Base-by-base conservation (phyloP, 805 yeast genomes). In the Debaryomyces prosopidis region DNA sequence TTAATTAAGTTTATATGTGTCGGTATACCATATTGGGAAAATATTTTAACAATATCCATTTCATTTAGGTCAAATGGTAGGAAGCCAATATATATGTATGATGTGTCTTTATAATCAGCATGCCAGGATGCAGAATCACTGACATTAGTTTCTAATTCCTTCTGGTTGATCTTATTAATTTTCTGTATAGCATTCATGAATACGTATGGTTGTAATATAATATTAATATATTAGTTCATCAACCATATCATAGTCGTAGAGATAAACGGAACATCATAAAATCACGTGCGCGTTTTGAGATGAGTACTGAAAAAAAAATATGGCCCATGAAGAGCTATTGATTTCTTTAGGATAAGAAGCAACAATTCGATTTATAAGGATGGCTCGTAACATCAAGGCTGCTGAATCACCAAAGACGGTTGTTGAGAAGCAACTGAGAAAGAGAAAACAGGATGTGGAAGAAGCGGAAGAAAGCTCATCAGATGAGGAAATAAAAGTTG, bases 1-100 rank as follows among this genome's bases (percentile, higher is more conserved):
- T 92, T 75, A 19, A 80, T 77, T 42, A 91, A 68, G 42, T 84
- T 80, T 30, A 92, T 60, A 53, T 86, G 87, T 0, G 86, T 85
- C 0, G 97, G 97, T 15, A 83, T 77, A 0, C 98, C 98, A 63
- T 79, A 92, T 58, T 92, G 97, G 1, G 96, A 86, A 60, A 92
- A 92, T 27, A 91, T 79, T 0, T 82, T 76, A 5, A 90, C 57
- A 0, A 92, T 63, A 59, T 92, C 97, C 39, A 82, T 81, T 59
- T 89, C 96, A 7, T 80, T 81, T 20, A 89, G 61, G 27, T 80
- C 79, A 12, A 58, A 65, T 8, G 89, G 84, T 9, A 92, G 62
- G 3, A 84, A 81, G 0, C 96, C 92, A n/a, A 92, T 81, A 57
- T 73, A 87, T 1, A 91, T 72, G 59, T 84, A 89, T 1, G 92